phyloP scores from a whole-genome alignment of 1,139 yeast genomes.

The Suhomyces taliae region DNA sequence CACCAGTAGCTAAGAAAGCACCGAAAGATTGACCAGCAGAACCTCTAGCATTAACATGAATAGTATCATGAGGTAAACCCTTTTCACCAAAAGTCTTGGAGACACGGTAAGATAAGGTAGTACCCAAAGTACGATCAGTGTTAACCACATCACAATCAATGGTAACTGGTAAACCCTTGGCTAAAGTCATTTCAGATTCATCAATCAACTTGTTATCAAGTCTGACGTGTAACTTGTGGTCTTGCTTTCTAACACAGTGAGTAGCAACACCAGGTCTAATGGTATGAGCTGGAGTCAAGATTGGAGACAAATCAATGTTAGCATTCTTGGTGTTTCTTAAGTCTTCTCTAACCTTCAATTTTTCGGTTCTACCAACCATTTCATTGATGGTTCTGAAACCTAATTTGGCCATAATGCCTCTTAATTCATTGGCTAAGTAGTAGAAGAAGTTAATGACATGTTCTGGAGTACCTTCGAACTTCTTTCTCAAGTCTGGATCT shows the following conservation, averaged over 20 bases:
- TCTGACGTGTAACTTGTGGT: constrained; percentile 88
- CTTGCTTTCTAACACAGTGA: constrained; percentile 89
- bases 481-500: constrained; percentile 89
- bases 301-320: constrained; percentile 86
- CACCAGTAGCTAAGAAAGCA: constrained; percentile 95
- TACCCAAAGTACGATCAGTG: constrained; percentile 95
- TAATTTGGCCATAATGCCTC: constrained; percentile 88
- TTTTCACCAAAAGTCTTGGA: constrained; percentile 91
- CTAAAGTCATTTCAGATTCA: constrained; percentile 90
- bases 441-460: constrained; percentile 97
- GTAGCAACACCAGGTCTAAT: constrained; percentile 98
- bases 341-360: constrained; percentile 80
- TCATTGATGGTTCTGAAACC: constrained; percentile 96
- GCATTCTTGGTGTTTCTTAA: constrained; percentile 86
- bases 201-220: constrained; percentile 94
- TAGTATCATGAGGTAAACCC: constrained; percentile 94
- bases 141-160: constrained; percentile 91
- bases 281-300: constrained; percentile 94
- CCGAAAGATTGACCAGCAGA: constrained; percentile 99
- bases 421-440: constrained; percentile 88
- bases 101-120: constrained; percentile 90
- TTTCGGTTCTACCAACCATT: constrained; percentile 97
- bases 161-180: constrained; percentile 90
- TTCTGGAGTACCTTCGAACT: constrained; percentile 96
- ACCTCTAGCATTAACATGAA: constrained; percentile 87